Conservation (phyloP, 2,329 filamentous ascomycete genomes). For the Aspergillus sp. region DNA sequence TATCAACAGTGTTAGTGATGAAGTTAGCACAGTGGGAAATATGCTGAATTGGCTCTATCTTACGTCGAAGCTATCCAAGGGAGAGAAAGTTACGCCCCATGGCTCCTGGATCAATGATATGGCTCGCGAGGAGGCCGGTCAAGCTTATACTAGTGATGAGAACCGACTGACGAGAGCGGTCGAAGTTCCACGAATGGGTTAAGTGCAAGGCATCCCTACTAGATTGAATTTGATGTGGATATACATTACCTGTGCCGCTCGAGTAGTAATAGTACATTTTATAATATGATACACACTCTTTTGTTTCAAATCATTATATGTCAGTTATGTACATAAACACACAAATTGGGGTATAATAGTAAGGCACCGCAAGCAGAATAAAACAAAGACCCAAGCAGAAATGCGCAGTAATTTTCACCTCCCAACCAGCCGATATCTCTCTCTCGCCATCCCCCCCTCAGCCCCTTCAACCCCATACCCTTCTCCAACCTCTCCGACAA, state of each 20-base stretch:
- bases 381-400: too few species aligned
- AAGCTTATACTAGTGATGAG: constrained; percentile 56
- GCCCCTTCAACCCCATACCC: constrained; percentile 44
- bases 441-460: constrained; percentile 39
- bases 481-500: constrained; percentile 68
- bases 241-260: too few species aligned
- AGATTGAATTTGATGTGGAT: too few species aligned
- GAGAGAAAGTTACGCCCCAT: constrained; percentile 53
- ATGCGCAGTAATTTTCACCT: constrained; percentile 8
- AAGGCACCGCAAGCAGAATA: too few species aligned
- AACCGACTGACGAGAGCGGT: constrained; percentile 48
- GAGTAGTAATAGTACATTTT: too few species aligned
- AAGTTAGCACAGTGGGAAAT: constrained; percentile 77
- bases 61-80: constrained; percentile 61
- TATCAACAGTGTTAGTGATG: constrained; percentile 65
- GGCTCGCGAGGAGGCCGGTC: constrained; percentile 60
- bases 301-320: too few species aligned
- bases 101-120: constrained; percentile 70
- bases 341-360: too few species aligned
- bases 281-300: too few species aligned
- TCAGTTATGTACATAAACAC: too few species aligned
- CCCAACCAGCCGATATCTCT: constrained; percentile 38
- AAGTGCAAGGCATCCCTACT: background rate
- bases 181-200: constrained; percentile 21
- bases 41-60: constrained; percentile 72